phyloP scores from a whole-genome alignment of 2,329 filamentous ascomycete species.

The Diaporthe humulicola region DNA sequence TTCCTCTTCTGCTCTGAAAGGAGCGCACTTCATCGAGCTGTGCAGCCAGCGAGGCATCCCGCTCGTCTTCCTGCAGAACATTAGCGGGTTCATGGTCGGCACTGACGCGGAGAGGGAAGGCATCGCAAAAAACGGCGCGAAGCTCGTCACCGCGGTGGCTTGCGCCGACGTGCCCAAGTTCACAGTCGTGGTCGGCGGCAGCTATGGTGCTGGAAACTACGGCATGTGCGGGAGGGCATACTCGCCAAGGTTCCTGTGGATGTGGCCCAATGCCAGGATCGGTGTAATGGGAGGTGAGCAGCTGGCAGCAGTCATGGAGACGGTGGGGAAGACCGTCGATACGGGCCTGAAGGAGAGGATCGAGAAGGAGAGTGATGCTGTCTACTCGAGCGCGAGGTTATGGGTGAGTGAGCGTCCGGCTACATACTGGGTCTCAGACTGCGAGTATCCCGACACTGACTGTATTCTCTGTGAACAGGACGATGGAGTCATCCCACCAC shows the following conservation, averaged over 20 bases:
- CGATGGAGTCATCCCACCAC: slow-evolving; percentile 83
- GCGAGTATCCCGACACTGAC: background rate
- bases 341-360: slow-evolving; percentile 86
- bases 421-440: background rate
- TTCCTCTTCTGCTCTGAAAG: slow-evolving; percentile 89
- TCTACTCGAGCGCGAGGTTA: slow-evolving; percentile 87
- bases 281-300: slow-evolving; percentile 98
- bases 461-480: slow-evolving; percentile 59
- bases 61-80: slow-evolving; percentile 95
- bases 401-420: slow-evolving; percentile 72
- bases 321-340: slow-evolving; percentile 87
- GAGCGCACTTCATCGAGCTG: slow-evolving; percentile 96
- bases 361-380: slow-evolving; percentile 89
- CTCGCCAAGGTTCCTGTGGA: slow-evolving; percentile 90
- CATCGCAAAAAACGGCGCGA: slow-evolving; percentile 97
- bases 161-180: slow-evolving; percentile 97
- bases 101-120: slow-evolving; percentile 91
- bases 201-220: slow-evolving; percentile 95
- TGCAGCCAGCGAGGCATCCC: slow-evolving; percentile 92
- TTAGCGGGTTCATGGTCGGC: slow-evolving; percentile 98
- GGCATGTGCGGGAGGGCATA: slow-evolving; percentile 98
- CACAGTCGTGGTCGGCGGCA: slow-evolving; percentile 94
- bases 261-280: slow-evolving; percentile 97
- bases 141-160: slow-evolving; percentile 94
- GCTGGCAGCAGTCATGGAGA: slow-evolving; percentile 92